Evolutionary conservation across 2,329 filamentous ascomycete genomes (phyloP).

Genomic region (Ophiobolus disseminans): DNA sequence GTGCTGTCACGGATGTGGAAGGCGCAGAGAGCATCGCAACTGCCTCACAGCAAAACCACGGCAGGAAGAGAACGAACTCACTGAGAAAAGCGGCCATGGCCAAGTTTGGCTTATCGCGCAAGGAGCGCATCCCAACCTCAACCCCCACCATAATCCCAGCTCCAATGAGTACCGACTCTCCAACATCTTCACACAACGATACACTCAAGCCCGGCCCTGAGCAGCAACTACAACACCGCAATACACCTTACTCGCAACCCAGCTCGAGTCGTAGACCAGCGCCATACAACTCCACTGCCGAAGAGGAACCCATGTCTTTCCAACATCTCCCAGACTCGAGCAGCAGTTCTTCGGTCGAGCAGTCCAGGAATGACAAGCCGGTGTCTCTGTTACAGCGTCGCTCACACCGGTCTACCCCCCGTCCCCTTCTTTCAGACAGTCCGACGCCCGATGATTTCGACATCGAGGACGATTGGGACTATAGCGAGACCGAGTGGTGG

Average conservation of each 20-base stretch:
- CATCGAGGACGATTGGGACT: conserved; percentile 75
- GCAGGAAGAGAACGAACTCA: conserved; percentile 78
- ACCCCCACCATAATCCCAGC: too few relatives aligned
- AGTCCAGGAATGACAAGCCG: conserved; percentile 23
- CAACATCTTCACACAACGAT: too few relatives aligned
- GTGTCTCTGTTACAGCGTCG: conserved; percentile 40
- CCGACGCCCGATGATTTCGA: conserved; percentile 33
- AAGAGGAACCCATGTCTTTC: conserved; percentile 78
- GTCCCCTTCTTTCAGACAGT: conserved; percentile 29
- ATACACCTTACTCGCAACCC: too few relatives aligned
- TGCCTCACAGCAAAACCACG: conserved; percentile 62
- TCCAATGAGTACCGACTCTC: too few relatives aligned
- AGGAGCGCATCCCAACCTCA: too few relatives aligned
- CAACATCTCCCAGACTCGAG: conserved; percentile 47
- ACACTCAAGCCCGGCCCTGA: too few relatives aligned
- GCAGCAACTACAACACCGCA: conserved; percentile 19
- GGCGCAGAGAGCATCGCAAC: too few relatives aligned
- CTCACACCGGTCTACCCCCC: conserved; percentile 35
- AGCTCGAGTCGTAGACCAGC: conserved; percentile 65
- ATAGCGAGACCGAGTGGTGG: conserved; percentile 96
- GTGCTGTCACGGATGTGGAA: too few relatives aligned
- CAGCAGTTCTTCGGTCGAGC: conserved; percentile 51
- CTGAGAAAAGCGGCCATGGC: conserved; percentile 85
- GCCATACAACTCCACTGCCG: conserved; percentile 76
- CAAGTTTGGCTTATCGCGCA: too few relatives aligned